Base-by-base conservation (phyloP, 2,329 filamentous ascomycete species). In the Tolypocladium ovalisporum region DNA sequence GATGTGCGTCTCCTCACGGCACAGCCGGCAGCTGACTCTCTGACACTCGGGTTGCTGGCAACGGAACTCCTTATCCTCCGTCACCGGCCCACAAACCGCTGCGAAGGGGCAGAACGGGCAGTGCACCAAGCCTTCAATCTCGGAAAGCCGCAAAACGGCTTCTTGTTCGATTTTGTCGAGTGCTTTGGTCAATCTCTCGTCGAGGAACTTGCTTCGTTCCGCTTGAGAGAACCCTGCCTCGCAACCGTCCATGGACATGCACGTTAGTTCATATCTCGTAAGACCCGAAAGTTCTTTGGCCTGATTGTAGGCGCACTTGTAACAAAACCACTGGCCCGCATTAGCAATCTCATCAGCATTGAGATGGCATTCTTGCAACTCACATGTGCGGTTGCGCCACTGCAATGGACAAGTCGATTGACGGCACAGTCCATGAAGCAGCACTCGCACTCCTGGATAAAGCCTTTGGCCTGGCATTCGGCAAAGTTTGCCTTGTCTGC, bases 61-160 rank as follows among this genome's bases (percentile, higher is more conserved):
- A 4, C 77, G 76, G 61, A 96, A 95, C 65, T 92, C 87, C 59
- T 79, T 84, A 67, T 93, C 80, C 22, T 82, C 72, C 22, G 87
- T 82, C 1, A 87, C 72, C 0, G 88, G 81, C 0, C 82, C 83
- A 61, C 84, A 88, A 59, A 90, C 87, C 37, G 85, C 88, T 47
- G 88, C 89, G 73, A 83, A 95, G 27, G 88, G 84, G 68, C 90
- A 96, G 66, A 91, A 94, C 0, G 90, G 89, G 62, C 90, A 96
- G 36, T 81, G 83, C 36, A 82, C 87, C 1, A 96, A 79, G 60
- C 86, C 83, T 44, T 90, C 84, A 39, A 95, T 79, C 0, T 79
- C 82, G 1, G 89, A 88, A 60, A 82, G 75, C n/a, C 82, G 80
- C 42, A 96, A 75, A 29, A 83, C 80, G 22, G 85, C 79, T 64